phyloP scores from a whole-genome alignment of 371 early-diverging fungal species.

The Mucor lusitanicus region DNA sequence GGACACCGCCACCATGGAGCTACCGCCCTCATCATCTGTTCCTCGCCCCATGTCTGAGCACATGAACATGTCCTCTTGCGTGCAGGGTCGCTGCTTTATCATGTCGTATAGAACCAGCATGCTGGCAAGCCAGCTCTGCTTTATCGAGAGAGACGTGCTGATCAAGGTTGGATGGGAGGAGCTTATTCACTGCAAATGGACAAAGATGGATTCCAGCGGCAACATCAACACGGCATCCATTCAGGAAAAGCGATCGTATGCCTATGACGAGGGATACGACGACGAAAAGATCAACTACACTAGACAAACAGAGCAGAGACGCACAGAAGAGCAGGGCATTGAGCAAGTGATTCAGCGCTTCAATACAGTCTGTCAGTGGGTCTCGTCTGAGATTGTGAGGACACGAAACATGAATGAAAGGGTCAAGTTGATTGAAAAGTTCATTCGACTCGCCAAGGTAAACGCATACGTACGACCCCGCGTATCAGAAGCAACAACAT shows the following conservation, averaged over 20 bases:
- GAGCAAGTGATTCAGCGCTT: constrained; percentile 66
- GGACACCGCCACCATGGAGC: too few species aligned
- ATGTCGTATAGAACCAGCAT: constrained; percentile 53
- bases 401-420: constrained; percentile 54
- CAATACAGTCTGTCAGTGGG: constrained; percentile 73
- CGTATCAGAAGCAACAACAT: too few species aligned
- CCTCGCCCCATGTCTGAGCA: neutral
- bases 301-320: constrained; percentile 12
- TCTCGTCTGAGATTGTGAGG: constrained; percentile 65
- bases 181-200: constrained; percentile 63
- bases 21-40: neutral
- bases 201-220: constrained; percentile 38
- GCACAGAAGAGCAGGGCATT: constrained; percentile 41
- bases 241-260: neutral
- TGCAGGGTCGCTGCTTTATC: constrained; percentile 43
- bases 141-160: constrained; percentile 63
- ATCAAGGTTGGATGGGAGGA: constrained; percentile 68
- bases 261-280: constrained; percentile 3
- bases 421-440: constrained; percentile 67
- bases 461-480: too few species aligned
- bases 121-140: constrained; percentile 64
- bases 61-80: too few species aligned
- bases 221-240: constrained; percentile 7
- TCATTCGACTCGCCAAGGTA: constrained; percentile 72
- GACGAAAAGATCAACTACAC: constrained; percentile 26